Conservation (phyloP, 164 flowering plant genomes). For the Chloranthus sessilifolius region DNA sequence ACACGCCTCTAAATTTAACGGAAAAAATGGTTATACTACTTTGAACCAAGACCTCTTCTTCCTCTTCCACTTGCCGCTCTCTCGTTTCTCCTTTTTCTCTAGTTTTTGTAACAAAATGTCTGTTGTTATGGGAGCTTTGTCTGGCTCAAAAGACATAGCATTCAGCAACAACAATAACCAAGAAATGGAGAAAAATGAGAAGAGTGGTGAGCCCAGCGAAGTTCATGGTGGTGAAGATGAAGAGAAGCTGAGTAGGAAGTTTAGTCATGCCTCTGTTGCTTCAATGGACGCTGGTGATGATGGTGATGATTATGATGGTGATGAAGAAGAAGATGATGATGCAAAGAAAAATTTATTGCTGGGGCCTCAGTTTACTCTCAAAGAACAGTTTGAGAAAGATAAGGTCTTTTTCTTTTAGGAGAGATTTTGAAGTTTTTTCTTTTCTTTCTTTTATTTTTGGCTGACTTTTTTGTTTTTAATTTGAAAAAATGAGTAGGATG, state of each 20-base stretch:
- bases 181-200: constrained; percentile 17
- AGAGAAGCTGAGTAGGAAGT: constrained; percentile 14
- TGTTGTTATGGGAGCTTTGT: constrained; percentile 24
- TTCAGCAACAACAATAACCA: constrained; percentile 10
- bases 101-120: constrained; percentile 17
- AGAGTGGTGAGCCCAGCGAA: constrained; percentile 11
- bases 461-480: background rate
- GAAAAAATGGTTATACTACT: too few species aligned
- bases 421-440: too few species aligned
- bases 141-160: constrained; percentile 18
- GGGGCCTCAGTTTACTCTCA: constrained; percentile 42
- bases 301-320: constrained; percentile 14
- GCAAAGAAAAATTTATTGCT: constrained; percentile 14
- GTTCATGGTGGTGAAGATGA: constrained; percentile 3
- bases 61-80: background rate
- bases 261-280: constrained; percentile 12
- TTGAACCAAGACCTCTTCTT: background rate
- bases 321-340: constrained; percentile 23
- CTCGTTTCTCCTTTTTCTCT: background rate
- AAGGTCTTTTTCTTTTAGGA: constrained; percentile 29
- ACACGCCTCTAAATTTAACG: too few species aligned
- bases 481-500: too few species aligned
- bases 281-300: constrained; percentile 16
- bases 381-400: constrained; percentile 51
- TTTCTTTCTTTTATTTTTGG: background rate